phyloP scores from a whole-genome alignment of 2,329 filamentous ascomycete species.

The Chaetomium sp. region DNA sequence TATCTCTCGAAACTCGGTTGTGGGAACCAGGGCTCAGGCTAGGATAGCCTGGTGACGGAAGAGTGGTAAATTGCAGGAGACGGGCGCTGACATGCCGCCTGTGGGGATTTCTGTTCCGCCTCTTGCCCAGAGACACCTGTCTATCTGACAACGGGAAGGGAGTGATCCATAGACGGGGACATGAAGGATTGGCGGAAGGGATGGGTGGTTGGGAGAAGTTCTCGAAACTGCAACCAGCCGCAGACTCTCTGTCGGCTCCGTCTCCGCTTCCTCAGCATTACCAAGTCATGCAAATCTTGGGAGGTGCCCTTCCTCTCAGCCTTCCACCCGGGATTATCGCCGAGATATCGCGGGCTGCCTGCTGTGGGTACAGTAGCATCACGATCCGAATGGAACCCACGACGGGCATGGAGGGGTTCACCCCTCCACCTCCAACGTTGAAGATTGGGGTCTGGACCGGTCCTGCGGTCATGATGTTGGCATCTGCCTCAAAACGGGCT shows the following conservation, averaged over 20 bases:
- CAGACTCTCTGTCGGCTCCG: too few species aligned
- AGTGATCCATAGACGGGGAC: not conserved
- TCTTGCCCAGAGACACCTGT: not conserved
- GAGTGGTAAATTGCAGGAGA: not conserved
- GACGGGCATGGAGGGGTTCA: not conserved
- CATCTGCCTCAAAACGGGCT: not conserved
- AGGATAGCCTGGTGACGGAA: not conserved
- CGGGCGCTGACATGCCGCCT: not conserved
- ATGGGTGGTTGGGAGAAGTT: not conserved
- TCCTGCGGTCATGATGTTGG: not conserved
- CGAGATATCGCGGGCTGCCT: not conserved
- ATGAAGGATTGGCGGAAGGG: slow-evolving; percentile 2
- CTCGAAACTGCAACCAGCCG: not conserved
- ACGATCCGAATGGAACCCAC: not conserved
- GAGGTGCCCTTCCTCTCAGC: not conserved
- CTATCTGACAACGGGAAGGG: not conserved
- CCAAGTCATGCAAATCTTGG: not conserved
- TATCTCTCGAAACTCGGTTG: too few species aligned
- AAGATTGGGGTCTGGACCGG: slow-evolving; percentile 4
- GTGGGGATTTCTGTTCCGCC: not conserved
- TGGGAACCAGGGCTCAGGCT: not conserved
- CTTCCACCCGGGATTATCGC: not conserved
- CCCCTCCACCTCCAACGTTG: not conserved
- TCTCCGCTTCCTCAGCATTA: not conserved
- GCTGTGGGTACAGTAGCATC: not conserved